phyloP scores from a whole-genome alignment of 805 yeast genomes.

The Ogataea sp. region DNA sequence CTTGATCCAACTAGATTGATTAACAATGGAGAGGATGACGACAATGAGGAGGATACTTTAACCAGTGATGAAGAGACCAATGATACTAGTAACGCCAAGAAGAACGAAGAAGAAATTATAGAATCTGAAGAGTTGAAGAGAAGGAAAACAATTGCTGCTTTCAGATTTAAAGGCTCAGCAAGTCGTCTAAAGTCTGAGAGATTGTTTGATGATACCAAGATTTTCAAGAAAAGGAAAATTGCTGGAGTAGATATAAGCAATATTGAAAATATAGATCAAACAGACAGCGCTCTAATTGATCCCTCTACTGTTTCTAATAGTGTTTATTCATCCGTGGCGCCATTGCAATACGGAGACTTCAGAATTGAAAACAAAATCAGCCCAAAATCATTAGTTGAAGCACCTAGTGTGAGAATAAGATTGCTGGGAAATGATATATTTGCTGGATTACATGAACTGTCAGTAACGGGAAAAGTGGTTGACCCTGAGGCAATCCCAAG shows the following conservation, averaged over 20 bases:
- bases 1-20: slow-evolving; percentile 18
- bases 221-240: slow-evolving; percentile 15
- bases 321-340: slow-evolving; percentile 45
- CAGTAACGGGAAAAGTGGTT: slow-evolving; percentile 34
- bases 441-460: slow-evolving; percentile 70
- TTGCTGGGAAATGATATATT: slow-evolving; percentile 65
- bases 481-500: slow-evolving; percentile 56
- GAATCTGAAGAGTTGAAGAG: slow-evolving; percentile 3
- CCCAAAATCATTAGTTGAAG: too few relatives aligned
- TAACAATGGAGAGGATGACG: slow-evolving; percentile 7
- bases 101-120: slow-evolving; percentile 12
- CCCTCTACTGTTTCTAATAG: too few relatives aligned
- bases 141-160: slow-evolving; percentile 37
- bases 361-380: slow-evolving; percentile 27
- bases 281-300: too few relatives aligned
- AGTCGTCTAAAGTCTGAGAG: slow-evolving; percentile 27
- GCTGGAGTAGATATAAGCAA: slow-evolving; percentile 2
- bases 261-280: slow-evolving; percentile 10
- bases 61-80: slow-evolving; percentile 8
- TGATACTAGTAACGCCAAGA: slow-evolving; percentile 4
- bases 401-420: slow-evolving; percentile 20
- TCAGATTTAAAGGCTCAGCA: slow-evolving; percentile 54
- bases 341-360: slow-evolving; percentile 46
- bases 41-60: slow-evolving; percentile 5
- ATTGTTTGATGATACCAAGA: slow-evolving; percentile 31